phyloP scores from a whole-genome alignment of 345 rosid species.

The Heritiera fomes region DNA sequence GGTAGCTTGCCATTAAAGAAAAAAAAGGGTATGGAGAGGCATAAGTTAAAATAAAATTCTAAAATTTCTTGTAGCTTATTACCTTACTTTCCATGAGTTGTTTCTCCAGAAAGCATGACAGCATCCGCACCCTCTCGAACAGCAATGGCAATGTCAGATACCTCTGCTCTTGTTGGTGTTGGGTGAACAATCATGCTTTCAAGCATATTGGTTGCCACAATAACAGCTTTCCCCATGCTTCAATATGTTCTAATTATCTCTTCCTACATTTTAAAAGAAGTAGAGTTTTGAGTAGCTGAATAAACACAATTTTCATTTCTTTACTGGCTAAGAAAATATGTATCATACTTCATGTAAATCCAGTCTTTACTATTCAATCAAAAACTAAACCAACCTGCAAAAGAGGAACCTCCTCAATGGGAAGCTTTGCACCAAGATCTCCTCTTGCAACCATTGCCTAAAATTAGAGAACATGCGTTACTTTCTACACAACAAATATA shows the following conservation, averaged over 20 bases:
- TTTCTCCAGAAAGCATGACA: constrained; percentile 99
- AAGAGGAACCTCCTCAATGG: constrained; percentile 98
- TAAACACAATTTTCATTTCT: no score
- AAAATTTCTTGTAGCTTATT: neutral
- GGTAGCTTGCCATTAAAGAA: neutral
- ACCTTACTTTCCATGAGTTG: constrained; percentile 97
- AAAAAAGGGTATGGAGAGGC: neutral
- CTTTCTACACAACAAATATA: no score
- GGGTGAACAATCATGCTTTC: no score
- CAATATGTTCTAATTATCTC: no score
- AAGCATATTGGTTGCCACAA: no score
- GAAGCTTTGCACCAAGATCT: constrained; percentile 60
- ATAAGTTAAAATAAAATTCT: neutral
- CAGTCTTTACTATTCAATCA: constrained; percentile 16
- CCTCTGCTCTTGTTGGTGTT: no score
- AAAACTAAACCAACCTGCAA: constrained; percentile 63
- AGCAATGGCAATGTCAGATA: no score
- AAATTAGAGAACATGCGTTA: no score
- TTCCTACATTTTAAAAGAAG: no score
- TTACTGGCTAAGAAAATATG: constrained; percentile 2
- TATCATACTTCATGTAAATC: constrained; percentile 18
- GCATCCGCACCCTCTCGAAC: constrained; percentile 11
- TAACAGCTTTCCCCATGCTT: no score
- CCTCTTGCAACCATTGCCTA: no score
- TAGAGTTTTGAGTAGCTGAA: no score